phyloP scores from a whole-genome alignment of 169 alveolate species.

The Perkinsus chesapeaki region DNA sequence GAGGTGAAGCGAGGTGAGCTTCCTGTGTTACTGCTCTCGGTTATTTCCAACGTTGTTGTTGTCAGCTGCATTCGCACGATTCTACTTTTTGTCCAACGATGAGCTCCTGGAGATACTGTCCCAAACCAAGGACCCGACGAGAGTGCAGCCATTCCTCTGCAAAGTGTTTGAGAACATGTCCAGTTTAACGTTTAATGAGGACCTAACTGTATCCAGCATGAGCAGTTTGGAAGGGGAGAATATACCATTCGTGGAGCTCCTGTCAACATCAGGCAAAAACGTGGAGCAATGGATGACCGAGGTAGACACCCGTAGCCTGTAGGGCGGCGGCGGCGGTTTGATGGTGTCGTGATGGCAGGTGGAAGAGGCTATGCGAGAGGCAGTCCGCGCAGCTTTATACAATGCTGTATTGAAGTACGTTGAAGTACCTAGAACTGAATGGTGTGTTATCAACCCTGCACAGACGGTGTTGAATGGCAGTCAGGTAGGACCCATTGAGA shows the following conservation, averaged over 20 bases:
- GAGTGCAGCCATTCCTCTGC: slow-evolving; percentile 60
- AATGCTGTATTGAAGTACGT: neutral
- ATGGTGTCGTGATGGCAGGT: neutral
- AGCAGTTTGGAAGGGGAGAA: slow-evolving; percentile 67
- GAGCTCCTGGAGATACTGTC: slow-evolving; percentile 70
- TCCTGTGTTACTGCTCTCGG: neutral
- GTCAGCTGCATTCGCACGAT: slow-evolving; percentile 80
- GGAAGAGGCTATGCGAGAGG: neutral
- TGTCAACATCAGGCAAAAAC: neutral
- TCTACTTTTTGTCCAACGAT: slow-evolving; percentile 80
- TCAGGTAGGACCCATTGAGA: slow-evolving; percentile 42
- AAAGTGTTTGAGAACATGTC: slow-evolving; percentile 67
- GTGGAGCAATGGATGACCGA: neutral
- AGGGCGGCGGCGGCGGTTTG: neutral
- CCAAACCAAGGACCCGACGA: slow-evolving; percentile 52
- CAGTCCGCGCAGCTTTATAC: neutral
- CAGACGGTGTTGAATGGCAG: slow-evolving; percentile 83
- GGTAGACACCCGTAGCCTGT: neutral
- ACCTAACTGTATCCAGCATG: slow-evolving; percentile 71
- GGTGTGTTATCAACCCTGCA: slow-evolving; percentile 85
- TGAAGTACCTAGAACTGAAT: slow-evolving; percentile 59
- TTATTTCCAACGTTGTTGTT: neutral
- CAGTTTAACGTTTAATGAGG: slow-evolving; percentile 51
- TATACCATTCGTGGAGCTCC: neutral
- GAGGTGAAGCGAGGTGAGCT: slow-evolving; percentile 70